phyloP scores from a whole-genome alignment of 106 monocot species.

The Alisma plantagoaquatica region DNA sequence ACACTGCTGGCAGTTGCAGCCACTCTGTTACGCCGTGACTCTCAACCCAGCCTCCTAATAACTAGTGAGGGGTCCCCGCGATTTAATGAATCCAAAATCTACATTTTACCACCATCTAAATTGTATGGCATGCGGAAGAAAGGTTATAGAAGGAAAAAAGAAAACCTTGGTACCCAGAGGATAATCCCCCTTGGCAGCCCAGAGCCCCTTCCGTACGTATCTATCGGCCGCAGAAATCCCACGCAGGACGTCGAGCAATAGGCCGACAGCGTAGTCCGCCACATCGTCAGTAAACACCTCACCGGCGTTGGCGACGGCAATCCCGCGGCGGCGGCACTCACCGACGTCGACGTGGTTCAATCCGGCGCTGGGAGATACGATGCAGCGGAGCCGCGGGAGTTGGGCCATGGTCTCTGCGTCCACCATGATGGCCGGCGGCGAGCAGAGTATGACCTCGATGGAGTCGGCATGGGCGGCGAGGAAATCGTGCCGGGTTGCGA shows the following conservation, averaged over 20 bases:
- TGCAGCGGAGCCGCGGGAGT: background rate
- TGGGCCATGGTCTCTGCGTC: background rate
- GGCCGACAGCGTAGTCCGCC: constrained; percentile 1
- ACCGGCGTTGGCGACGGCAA: background rate
- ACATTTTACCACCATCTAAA: no score
- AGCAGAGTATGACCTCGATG: background rate
- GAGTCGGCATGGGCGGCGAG: constrained; percentile 2
- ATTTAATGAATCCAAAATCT: no score
- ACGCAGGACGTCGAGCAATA: background rate
- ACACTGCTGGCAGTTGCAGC: no score
- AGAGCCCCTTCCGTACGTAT: background rate
- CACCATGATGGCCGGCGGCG: background rate
- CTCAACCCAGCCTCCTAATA: no score
- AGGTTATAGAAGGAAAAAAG: no score
- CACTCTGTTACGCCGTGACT: no score
- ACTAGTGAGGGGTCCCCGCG: no score
- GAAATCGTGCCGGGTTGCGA: background rate
- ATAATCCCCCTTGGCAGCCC: no score
- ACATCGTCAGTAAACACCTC: background rate
- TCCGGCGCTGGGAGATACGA: background rate
- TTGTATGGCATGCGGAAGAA: no score
- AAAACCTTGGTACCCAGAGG: no score
- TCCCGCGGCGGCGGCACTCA: background rate
- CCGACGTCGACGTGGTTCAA: background rate
- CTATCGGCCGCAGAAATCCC: background rate